phyloP scores from a whole-genome alignment of 1,284 basidiomycete species.

The Amylostereum areolatum region DNA sequence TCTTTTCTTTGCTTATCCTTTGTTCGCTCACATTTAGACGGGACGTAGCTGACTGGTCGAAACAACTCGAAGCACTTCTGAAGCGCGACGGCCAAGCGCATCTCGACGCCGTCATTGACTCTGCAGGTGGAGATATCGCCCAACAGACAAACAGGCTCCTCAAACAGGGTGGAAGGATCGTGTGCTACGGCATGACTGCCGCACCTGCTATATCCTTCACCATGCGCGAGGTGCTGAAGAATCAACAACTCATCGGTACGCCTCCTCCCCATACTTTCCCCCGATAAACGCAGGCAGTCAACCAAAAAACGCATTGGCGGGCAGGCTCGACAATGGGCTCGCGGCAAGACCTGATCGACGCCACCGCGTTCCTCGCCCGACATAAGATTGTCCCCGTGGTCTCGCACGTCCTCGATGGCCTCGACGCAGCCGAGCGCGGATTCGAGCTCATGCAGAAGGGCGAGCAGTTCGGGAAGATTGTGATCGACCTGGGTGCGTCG shows the following conservation, averaged over 20 bases:
- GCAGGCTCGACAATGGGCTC: slow-evolving; percentile 83
- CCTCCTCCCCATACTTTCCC: slow-evolving; percentile 6
- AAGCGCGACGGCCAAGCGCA: slow-evolving; percentile 29
- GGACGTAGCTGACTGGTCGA: slow-evolving; percentile 56
- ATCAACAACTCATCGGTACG: slow-evolving; percentile 70
- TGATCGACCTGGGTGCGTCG: slow-evolving; percentile 30
- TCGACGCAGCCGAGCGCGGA: slow-evolving; percentile 65
- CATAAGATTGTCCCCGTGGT: slow-evolving; percentile 71
- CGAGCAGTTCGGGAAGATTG: slow-evolving; percentile 74
- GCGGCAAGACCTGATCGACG: slow-evolving; percentile 65
- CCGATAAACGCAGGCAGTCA: slow-evolving; percentile 6
- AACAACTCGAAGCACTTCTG: slow-evolving; percentile 46
- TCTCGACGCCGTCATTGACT: slow-evolving; percentile 76
- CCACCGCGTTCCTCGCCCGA: slow-evolving; percentile 64
- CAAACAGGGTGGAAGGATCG: slow-evolving; percentile 68
- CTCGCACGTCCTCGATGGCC: slow-evolving; percentile 65
- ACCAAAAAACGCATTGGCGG: too few relatives aligned
- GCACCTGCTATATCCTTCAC: slow-evolving; percentile 58
- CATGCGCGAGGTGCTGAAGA: slow-evolving; percentile 78
- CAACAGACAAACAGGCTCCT: slow-evolving; percentile 51
- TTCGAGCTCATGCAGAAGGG: slow-evolving; percentile 62
- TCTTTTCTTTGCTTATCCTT: not conserved
- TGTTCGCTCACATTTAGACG: not conserved
- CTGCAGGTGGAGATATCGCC: slow-evolving; percentile 74
- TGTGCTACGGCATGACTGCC: slow-evolving; percentile 77